These are phyloP conservation scores for Cordia subcordata DNA, from an alignment of 257 asterid species.

Conservation along the genomic window DNA sequence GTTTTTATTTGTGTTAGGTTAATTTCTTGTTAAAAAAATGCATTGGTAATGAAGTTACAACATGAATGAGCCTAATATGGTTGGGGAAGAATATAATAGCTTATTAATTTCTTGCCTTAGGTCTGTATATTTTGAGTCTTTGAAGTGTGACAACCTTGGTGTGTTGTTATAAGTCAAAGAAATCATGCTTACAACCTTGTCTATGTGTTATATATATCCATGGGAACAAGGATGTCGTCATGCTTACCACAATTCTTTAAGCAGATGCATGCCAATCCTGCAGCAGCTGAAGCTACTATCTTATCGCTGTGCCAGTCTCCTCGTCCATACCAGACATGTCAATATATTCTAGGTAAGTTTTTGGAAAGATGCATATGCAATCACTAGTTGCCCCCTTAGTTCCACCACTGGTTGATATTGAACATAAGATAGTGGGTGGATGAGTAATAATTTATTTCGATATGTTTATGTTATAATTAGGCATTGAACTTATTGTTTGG, in stretches of 20 bases:
- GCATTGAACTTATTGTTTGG: no score
- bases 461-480: no score
- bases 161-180: neutral
- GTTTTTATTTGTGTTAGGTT: no score
- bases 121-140: neutral
- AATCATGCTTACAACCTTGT: conserved; percentile 6
- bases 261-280: conserved; percentile 81
- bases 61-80: no score
- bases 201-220: conserved; percentile 1
- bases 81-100: no score
- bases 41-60: no score
- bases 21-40: no score
- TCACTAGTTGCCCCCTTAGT: no score
- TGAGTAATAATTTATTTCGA: no score
- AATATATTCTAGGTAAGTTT: conserved; percentile 79
- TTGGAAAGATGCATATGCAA: conserved; percentile 11
- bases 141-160: no score
- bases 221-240: neutral
- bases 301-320: conserved; percentile 70
- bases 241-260: conserved; percentile 1
- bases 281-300: conserved; percentile 83
- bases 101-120: neutral
- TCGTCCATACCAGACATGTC: conserved; percentile 80
- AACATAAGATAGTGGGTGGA: no score
- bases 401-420: no score